phyloP scores from a whole-genome alignment of 2,329 filamentous ascomycete species.

The Hymenoscyphus albidus region DNA sequence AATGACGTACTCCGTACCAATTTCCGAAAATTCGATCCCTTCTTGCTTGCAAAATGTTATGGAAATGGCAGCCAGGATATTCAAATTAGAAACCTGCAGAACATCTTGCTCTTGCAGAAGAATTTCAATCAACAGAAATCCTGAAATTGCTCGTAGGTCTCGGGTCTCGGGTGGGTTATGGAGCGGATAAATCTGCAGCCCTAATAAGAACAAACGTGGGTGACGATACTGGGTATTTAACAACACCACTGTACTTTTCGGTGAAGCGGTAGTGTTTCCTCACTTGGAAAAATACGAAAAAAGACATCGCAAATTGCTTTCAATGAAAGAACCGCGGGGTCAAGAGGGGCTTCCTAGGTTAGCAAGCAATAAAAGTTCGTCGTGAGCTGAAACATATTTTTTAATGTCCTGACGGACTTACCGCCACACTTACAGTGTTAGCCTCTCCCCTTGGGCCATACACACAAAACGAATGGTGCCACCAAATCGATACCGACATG shows the following conservation, averaged over 20 bases:
- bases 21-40: background rate
- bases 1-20: background rate
- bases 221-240: conserved; percentile 2
- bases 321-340: background rate
- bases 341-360: background rate
- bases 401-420: background rate
- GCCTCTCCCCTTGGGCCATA: conserved; percentile 3
- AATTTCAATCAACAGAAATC: background rate
- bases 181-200: conserved; percentile 9
- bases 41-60: no score
- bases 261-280: conserved; percentile 7
- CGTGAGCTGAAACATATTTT: conserved; percentile 8
- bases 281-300: background rate
- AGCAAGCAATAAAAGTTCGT: background rate
- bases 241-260: conserved; percentile 6
- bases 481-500: conserved; percentile 2
- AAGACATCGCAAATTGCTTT: background rate
- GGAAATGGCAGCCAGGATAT: background rate
- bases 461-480: conserved; percentile 12
- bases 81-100: background rate
- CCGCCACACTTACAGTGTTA: background rate
- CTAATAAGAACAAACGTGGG: background rate
- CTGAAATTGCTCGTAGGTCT: background rate
- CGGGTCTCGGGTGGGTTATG: conserved; percentile 8
- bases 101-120: conserved; percentile 1